Base-by-base conservation (phyloP, 331 rosid species). In the Dryas integrifolia region DNA sequence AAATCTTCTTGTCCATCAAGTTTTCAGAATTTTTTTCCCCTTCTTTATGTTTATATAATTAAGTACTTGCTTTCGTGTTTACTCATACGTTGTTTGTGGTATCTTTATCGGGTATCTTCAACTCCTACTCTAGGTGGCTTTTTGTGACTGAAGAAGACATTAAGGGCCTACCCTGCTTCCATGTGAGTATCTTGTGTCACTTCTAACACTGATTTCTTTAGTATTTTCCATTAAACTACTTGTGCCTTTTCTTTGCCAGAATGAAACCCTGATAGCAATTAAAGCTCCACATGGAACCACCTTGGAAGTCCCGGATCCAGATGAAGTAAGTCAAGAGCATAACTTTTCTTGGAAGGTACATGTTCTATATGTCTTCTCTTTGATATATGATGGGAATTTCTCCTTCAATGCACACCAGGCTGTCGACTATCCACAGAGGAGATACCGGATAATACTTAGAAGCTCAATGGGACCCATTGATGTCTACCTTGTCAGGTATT, bases 231-330 rank as follows among this genome's bases (percentile, higher is more conserved):
- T 77, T 74, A 79, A 75, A 72, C 69, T 46, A 45, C 40, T 78
- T 55, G 10, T 70, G 68, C 65, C 2, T 73, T 72, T 72, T 67
- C 75, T 60, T 68, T 61, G 73, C 80, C 89, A 95, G 99, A 89
- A 95, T 78, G 96, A 95, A 89, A 95, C 99, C 44, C 88, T 95
- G 47, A 89, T 95, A 85, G 98, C 99, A 72, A 87, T 95, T 73
- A 92, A 89, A 83, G 99, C 96, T 75, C 99, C 99, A 1, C 98
- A 95, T 84, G 99, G 99, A 77, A 95, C 97, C 83, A 95, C 99
- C 41, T 78, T 95, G 79, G 99, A 95, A 82, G 99, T 95, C 81
- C 99, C 99, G 15, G 97, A 95, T 80, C 99, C 99, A 8, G 98
- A 92, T 74, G 97, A 95, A 79, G 99, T 95, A 87, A 84, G 90